Evolutionary conservation across 768 basidiomycete genomes (phyloP), one percentile per base, ranked within the genome.

Genomic region (Lactarius evosmus): DNA sequence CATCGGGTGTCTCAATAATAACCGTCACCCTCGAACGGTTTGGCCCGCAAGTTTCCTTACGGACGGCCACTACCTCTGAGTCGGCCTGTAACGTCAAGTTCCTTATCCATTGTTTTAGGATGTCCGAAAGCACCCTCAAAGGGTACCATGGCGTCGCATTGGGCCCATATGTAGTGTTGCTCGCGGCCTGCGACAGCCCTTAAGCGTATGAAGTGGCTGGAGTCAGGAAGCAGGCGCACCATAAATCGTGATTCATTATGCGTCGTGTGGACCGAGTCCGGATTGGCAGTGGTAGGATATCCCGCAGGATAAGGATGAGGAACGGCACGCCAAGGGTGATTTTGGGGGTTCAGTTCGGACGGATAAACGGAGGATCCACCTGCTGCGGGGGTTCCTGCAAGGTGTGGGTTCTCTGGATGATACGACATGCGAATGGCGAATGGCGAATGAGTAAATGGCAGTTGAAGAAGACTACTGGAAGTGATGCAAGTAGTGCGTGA

Each of bases 1-100:
- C 38, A 17, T 29, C 38, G 25, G 17, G 33, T 1, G 61, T 62
- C 32, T 62, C 61, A 22, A 62, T 57, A 2, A 19, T 49, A 2
- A 62, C 50, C 3, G 56, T 57, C 16, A 62, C 22, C 56, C 30
- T 62, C 30, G 29, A 16, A 5, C 50, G 36, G 12, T 56, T 56
- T 2, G 30, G 29, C 4, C 49, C 56, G 11, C 49, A 27, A 3
- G 9, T 8, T 16, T 62, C 56, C 25, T 36, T 58, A 11, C 27
- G 49, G 49, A 52, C 50, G 4, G 30, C 50, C 14, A 62, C 22
- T n/a, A 62, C 12, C 17, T 62, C 56, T 2, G 61, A 57, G 5
- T 58, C 38, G 0, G 25, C n/a, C 17, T 58, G 36, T 2, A 38
- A 50, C 5, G 41, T 51, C 11, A 30, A 11, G 3, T 57, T 38